Percentiles rank a stretch among this genome's conserved stretches.
Conservation (phyloP, 2,329 filamentous ascomycete genomes). For the Tympanopsis confertula region DNA sequence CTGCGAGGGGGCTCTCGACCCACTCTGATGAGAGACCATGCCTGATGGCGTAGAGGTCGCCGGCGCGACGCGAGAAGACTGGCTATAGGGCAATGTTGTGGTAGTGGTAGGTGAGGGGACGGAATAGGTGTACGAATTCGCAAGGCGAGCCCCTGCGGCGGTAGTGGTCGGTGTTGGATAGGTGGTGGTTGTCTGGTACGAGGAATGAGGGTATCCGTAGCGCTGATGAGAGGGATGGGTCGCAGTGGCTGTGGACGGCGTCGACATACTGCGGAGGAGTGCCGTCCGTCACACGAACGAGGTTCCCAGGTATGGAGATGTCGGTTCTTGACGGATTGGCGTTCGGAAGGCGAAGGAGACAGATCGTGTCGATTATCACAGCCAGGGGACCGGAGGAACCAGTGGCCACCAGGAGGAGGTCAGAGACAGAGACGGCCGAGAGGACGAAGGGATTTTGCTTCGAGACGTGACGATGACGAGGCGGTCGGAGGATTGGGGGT, state of each 20-base stretch:
- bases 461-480: no score
- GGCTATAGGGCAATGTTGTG: background rate
- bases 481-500: no score
- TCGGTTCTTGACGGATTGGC: no score
- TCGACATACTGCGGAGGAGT: background rate
- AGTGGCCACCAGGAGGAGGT: no score
- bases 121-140: background rate
- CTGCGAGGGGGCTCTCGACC: conserved; percentile 18
- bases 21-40: background rate
- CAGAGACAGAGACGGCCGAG: no score
- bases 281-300: no score
- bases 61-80: background rate
- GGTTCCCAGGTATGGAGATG: no score
- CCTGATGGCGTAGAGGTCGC: background rate
- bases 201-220: background rate
- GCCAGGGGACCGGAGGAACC: no score
- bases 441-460: no score
- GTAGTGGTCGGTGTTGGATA: background rate
- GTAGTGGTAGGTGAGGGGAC: background rate
- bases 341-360: no score
- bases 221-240: background rate
- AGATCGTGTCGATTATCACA: no score
- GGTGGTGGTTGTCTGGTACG: background rate
- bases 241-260: conserved; percentile 1
- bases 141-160: background rate